A percentile compares a stretch with the other conserved stretches of the same genome.
Evolutionary conservation across 306 rosid species (phyloP).

Genomic region (Cicer cuneatum): DNA sequence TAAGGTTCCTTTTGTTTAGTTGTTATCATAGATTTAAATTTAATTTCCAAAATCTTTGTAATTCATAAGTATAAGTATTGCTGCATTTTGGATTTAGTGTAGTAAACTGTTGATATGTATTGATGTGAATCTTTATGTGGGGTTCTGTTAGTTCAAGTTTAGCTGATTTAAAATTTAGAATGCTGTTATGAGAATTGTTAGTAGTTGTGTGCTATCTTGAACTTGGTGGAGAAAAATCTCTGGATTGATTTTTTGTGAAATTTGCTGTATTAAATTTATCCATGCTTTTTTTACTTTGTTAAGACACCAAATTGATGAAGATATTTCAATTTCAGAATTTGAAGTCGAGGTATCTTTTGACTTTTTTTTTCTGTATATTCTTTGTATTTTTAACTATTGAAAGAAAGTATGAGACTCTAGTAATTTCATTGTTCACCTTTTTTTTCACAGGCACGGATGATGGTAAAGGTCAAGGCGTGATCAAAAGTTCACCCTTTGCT

Average conservation of each 20-base stretch:
- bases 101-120: neutral
- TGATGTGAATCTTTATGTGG: constrained; percentile 23
- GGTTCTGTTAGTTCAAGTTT: constrained; percentile 29
- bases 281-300: neutral
- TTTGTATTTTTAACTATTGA: neutral
- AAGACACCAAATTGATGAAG: neutral
- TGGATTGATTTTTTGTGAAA: neutral
- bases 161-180: constrained; percentile 1
- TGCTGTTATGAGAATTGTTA: neutral
- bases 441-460: constrained; percentile 55
- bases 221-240: neutral
- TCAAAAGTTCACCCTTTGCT: constrained; percentile 51
- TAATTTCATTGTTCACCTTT: constrained; percentile 30
- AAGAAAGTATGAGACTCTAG: constrained; percentile 18
- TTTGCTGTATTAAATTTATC: neutral
- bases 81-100: constrained; percentile 12
- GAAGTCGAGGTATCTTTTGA: neutral
- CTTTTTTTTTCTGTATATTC: constrained; percentile 1
- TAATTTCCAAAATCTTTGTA: constrained; percentile 8
- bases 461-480: constrained; percentile 52
- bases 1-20: constrained; percentile 38
- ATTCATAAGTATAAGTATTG: constrained; percentile 23
- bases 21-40: neutral
- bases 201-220: neutral
- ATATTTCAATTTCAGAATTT: constrained; percentile 4